These are phyloP conservation scores for Papiliotrema fonsecae DNA, from an alignment of 1,284 basidiomycete genomes.

Conservation along the genomic window DNA sequence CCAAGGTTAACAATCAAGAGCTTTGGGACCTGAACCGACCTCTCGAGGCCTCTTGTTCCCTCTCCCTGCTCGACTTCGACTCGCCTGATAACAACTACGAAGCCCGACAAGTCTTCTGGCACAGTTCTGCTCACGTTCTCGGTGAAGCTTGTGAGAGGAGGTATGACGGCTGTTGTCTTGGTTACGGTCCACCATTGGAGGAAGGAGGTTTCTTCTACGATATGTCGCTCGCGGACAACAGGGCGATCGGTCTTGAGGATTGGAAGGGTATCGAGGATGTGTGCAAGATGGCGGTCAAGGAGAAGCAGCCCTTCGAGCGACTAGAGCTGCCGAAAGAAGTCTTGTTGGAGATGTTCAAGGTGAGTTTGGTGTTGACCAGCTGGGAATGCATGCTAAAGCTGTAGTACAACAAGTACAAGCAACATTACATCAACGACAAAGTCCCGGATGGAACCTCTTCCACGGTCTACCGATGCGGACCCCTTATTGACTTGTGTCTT, in stretches of 20 bases:
- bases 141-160: slow-evolving; percentile 95
- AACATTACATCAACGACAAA: slow-evolving; percentile 91
- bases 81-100: slow-evolving; percentile 73
- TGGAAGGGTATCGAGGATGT: slow-evolving; percentile 87
- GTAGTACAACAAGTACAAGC: slow-evolving; percentile 99
- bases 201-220: slow-evolving; percentile 99
- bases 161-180: slow-evolving; percentile 89
- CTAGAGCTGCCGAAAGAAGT: slow-evolving; percentile 90
- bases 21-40: slow-evolving; percentile 96
- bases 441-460: slow-evolving; percentile 95
- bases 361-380: too few species aligned
- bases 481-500: slow-evolving; percentile 95
- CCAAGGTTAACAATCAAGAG: slow-evolving; percentile 75
- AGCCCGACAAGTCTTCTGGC: slow-evolving; percentile 96
- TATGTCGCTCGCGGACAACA: slow-evolving; percentile 60
- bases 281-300: slow-evolving; percentile 82
- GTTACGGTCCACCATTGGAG: slow-evolving; percentile 87
- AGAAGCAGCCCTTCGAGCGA: slow-evolving; percentile 96
- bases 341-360: slow-evolving; percentile 92
- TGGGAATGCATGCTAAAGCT: too few species aligned
- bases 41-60: slow-evolving; percentile 72
- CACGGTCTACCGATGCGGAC: slow-evolving; percentile 97
- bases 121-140: slow-evolving; percentile 98
- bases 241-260: slow-evolving; percentile 72
- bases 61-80: slow-evolving; percentile 91